Conservation (phyloP, 2,329 filamentous ascomycete species). For the Botrytis byssoidea region DNA sequence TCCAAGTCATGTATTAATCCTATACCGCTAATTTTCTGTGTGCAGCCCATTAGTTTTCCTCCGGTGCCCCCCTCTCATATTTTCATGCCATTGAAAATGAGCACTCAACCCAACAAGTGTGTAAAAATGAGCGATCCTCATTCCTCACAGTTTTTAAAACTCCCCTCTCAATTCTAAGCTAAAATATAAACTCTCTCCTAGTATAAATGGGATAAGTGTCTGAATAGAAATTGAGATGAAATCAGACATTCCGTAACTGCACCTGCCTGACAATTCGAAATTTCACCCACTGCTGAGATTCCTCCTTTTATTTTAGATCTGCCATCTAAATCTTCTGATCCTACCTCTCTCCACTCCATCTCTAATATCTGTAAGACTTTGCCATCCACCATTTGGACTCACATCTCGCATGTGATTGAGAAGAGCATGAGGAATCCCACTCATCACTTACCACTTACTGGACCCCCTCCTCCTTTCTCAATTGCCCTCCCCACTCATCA, state of each 20-base stretch:
- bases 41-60: not conserved
- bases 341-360: not conserved
- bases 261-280: not conserved
- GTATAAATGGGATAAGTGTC: not conserved
- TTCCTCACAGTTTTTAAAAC: not conserved
- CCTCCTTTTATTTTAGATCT: not conserved
- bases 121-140: not conserved
- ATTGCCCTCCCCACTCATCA: not conserved
- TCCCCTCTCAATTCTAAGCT: not conserved
- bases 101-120: not conserved
- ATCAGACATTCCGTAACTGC: not conserved
- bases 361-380: not conserved
- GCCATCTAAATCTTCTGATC: not conserved
- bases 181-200: not conserved
- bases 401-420: not conserved
- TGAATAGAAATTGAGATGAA: not conserved
- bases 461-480: not conserved
- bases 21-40: not conserved
- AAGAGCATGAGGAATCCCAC: not conserved
- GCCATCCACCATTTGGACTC: not conserved
- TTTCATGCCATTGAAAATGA: not conserved
- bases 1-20: accelerated
- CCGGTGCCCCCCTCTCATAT: not conserved
- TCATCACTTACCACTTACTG: not conserved
- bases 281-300: not conserved